A percentile compares a stretch with the other conserved stretches of the same genome.
These are phyloP conservation scores for Ceratobasidium sp. DNA, from an alignment of 1,284 basidiomycete genomes.

Conservation along the genomic window DNA sequence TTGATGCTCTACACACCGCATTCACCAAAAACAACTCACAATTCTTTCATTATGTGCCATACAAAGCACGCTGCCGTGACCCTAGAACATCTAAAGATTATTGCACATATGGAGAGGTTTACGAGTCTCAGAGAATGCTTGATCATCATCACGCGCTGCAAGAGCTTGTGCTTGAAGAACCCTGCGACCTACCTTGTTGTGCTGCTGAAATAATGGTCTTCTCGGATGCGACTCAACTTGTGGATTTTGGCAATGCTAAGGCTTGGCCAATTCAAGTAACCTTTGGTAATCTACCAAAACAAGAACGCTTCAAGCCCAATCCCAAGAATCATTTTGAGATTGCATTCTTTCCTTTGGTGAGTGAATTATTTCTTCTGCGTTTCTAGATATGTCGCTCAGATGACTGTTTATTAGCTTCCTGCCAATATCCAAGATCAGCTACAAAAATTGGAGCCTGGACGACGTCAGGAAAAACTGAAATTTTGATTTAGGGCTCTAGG, in stretches of 20 bases:
- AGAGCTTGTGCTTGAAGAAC: slow-evolving; percentile 41
- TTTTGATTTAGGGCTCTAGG: too few species aligned
- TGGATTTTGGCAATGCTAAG: slow-evolving; percentile 52
- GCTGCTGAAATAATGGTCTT: slow-evolving; percentile 53
- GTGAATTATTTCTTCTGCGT: too few species aligned
- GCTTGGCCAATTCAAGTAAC: slow-evolving; percentile 53
- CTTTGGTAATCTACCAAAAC: slow-evolving; percentile 53
- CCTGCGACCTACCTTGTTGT: slow-evolving; percentile 48
- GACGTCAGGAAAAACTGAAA: too few species aligned
- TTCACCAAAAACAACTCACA: slow-evolving; percentile 3
- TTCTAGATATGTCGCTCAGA: background rate
- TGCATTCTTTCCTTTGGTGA: slow-evolving; percentile 53
- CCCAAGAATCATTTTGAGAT: slow-evolving; percentile 50
- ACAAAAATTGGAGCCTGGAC: background rate
- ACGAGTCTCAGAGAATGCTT: slow-evolving; percentile 7
- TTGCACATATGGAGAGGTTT: background rate
- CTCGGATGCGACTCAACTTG: slow-evolving; percentile 55
- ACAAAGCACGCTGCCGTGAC: background rate
- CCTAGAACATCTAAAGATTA: background rate
- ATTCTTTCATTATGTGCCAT: slow-evolving; percentile 25
- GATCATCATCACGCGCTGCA: background rate
- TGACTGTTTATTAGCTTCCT: slow-evolving; percentile 48
- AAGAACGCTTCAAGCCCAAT: slow-evolving; percentile 47
- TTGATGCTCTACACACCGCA: background rate
- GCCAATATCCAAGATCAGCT: slow-evolving; percentile 46